Conservation (phyloP, 495 filamentous ascomycete genomes). For the Penicillium roqueforti region DNA sequence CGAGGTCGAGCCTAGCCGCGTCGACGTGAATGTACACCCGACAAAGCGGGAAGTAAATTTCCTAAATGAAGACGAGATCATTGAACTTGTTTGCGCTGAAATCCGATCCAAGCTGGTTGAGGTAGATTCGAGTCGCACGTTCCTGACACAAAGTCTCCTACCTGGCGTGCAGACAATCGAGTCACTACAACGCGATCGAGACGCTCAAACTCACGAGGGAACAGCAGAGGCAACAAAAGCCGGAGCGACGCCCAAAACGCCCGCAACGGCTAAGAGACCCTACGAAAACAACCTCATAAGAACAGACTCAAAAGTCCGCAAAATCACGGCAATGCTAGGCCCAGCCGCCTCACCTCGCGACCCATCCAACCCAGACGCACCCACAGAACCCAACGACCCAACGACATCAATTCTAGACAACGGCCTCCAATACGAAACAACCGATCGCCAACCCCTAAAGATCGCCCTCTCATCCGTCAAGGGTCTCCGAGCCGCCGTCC, state of each 20-base stretch:
- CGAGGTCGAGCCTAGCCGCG: conserved; percentile 86
- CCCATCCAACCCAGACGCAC: conserved; percentile 15
- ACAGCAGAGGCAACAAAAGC: conserved; percentile 9
- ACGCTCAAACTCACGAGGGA: conserved; percentile 9
- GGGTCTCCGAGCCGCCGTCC: conserved; percentile 73
- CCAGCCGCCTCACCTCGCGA: conserved; percentile 31
- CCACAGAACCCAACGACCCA: conserved; percentile 16
- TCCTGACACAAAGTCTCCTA: conserved; percentile 87
- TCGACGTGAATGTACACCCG: conserved; percentile 97
- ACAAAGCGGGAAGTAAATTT: conserved; percentile 99
- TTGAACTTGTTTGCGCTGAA: conserved; percentile 79
- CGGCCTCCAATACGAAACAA: conserved; percentile 64
- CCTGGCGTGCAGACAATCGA: conserved; percentile 51
- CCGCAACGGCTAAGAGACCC: conserved; percentile 52
- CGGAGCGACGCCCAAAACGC: conserved; percentile 31
- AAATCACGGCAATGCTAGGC: conserved; percentile 92
- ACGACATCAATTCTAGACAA: conserved; percentile 32
- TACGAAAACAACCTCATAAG: conserved; percentile 89
- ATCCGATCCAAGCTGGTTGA: conserved; percentile 75
- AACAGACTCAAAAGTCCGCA: conserved; percentile 84
- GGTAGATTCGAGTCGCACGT: conserved; percentile 92
- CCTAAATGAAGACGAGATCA: conserved; percentile 95
- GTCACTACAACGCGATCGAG: conserved; percentile 24
- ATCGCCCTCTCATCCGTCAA: conserved; percentile 80
- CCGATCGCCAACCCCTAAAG: conserved; percentile 59